Percentiles rank a stretch among this genome's conserved stretches.
phyloP scores from a whole-genome alignment of 257 asterid species.

The Cinchona pubescens region DNA sequence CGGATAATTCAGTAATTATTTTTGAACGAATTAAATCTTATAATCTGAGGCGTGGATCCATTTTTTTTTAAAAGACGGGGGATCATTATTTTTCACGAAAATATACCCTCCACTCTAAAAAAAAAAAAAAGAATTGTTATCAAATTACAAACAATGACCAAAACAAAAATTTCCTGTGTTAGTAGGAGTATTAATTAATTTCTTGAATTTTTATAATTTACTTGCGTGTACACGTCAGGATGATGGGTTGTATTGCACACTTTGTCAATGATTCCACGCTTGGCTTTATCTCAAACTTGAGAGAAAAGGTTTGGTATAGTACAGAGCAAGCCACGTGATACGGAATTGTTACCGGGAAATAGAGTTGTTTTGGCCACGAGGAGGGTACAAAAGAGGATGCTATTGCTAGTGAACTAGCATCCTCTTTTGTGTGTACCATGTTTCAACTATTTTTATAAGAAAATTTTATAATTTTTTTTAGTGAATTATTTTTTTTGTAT shows the following conservation, averaged over 20 bases:
- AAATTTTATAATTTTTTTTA: too few relatives aligned
- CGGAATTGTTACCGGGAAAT: slow-evolving; percentile 24
- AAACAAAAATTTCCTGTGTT: too few relatives aligned
- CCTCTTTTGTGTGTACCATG: not conserved
- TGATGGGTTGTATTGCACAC: not conserved
- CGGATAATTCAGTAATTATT: too few relatives aligned
- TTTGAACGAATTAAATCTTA: too few relatives aligned
- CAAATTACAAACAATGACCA: too few relatives aligned
- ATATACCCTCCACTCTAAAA: too few relatives aligned
- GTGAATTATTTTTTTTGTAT: too few relatives aligned
- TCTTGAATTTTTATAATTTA: not conserved
- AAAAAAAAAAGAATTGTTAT: too few relatives aligned
- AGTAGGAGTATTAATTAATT: too few relatives aligned
- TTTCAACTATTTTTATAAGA: not conserved
- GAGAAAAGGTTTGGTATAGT: slow-evolving; percentile 11
- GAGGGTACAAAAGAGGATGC: not conserved
- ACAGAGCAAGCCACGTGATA: slow-evolving; percentile 62
- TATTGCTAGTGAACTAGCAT: not conserved
- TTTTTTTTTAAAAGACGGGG: too few relatives aligned
- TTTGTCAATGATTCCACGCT: not conserved
- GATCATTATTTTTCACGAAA: too few relatives aligned
- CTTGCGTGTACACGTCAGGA: not conserved
- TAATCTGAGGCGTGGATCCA: too few relatives aligned
- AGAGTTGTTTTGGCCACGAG: slow-evolving; percentile 19
- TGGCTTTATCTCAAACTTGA: not conserved